phyloP scores from a whole-genome alignment of 169 alveolate genomes.

The Plasmodium reichenowi region DNA sequence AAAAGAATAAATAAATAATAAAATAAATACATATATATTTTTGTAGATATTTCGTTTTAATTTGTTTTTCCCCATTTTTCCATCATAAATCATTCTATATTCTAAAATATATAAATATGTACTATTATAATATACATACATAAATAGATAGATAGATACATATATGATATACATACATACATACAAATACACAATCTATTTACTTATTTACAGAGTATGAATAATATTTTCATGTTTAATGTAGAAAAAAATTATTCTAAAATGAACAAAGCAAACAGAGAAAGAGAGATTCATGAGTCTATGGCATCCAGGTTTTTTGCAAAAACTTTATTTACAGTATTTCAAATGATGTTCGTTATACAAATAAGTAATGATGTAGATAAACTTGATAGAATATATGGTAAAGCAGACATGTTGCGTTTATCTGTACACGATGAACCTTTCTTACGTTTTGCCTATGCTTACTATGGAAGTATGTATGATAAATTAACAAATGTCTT shows the following conservation, averaged over 20 bases:
- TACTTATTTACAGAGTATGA: constrained; percentile 40
- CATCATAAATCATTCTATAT: no score
- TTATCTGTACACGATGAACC: constrained; percentile 54
- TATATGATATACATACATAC: neutral
- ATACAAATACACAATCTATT: neutral
- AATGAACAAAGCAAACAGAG: constrained; percentile 3
- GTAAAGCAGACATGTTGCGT: constrained; percentile 35
- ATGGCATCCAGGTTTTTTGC: constrained; percentile 68
- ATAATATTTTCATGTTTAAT: constrained; percentile 53
- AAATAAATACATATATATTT: neutral
- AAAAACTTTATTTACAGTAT: constrained; percentile 44
- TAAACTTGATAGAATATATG: constrained; percentile 38
- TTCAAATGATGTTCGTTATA: constrained; percentile 56
- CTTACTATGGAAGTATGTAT: constrained; percentile 37
- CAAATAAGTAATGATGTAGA: constrained; percentile 39
- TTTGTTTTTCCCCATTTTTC: neutral
- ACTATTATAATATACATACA: neutral
- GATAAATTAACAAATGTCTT: constrained; percentile 37
- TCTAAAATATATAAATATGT: neutral
- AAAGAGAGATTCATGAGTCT: constrained; percentile 35
- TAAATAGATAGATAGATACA: neutral
- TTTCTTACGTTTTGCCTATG: constrained; percentile 16
- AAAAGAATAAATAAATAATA: no score
- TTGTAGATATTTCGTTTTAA: neutral
- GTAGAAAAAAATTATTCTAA: constrained; percentile 31